Percentiles rank a stretch among this genome's conserved stretches.
Evolutionary conservation across 192 early-diverging fungal genomes (phyloP).

Genomic region (Coemansia sp.): DNA sequence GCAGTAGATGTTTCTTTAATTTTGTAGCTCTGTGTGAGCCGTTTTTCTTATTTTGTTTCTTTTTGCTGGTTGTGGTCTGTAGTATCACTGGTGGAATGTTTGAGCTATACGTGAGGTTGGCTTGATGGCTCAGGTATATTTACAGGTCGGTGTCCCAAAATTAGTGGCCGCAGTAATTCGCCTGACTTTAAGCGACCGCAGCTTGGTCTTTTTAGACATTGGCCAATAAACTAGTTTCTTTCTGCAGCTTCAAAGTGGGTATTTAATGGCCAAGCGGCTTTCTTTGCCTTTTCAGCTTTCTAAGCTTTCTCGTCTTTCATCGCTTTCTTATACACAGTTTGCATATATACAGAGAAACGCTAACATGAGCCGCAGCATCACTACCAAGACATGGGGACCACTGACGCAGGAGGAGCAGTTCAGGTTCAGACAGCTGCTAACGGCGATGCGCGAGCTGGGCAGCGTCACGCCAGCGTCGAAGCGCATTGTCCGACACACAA

Average conservation of each 20-base stretch:
- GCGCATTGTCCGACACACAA: constrained; percentile 36
- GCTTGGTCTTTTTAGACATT: no score
- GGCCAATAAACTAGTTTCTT: no score
- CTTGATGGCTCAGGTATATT: no score
- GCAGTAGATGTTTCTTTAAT: constrained; percentile 15
- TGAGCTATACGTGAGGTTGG: no score
- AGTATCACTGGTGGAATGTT: no score
- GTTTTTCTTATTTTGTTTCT: constrained; percentile 5
- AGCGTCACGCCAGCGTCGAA: constrained; percentile 22
- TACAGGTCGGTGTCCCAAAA: no score
- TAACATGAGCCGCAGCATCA: neutral
- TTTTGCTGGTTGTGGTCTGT: neutral
- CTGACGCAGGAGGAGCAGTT: constrained; percentile 32
- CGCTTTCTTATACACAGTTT: neutral
- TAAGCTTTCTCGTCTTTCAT: neutral
- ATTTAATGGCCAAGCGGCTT: no score
- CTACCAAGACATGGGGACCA: constrained; percentile 4
- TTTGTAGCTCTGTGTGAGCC: neutral
- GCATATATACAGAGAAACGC: neutral
- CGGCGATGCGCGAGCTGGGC: constrained; percentile 28
- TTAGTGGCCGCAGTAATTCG: no score
- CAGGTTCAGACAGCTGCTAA: constrained; percentile 30
- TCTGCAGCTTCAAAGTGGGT: no score
- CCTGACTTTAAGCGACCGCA: no score
- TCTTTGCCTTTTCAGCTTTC: neutral